Base-by-base conservation (phyloP, 176 grass and related monocot species). In the Zizania latifolia region DNA sequence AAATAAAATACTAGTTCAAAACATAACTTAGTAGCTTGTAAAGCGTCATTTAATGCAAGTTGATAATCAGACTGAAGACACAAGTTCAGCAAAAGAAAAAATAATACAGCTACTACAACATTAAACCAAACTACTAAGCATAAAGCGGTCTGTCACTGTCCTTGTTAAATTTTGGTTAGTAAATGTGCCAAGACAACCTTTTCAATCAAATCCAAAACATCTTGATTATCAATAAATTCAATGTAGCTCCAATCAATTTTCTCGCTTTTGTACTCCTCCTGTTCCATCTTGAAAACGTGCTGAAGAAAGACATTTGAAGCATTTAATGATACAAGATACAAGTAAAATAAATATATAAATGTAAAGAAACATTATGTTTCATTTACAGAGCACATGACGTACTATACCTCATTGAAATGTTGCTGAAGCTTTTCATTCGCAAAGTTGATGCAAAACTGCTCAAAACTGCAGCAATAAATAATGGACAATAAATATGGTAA, bases 261-360 rank as follows among this genome's bases (percentile, higher is more conserved):
- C 73, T 98, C 95, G 6, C 88, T 92, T 79, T 88, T 94, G 81
- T 98, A 98, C 76, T 98, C 95, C 71, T 98, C 89, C 50, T 98
- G 95, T 74, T 98, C 95, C 95, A 98, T 94, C 81, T 98, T 98
- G 63, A 98, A 98, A 48, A 98, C 95, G 78, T 98, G 95, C 95
- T 98, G 95, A 77, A 31, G 33, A 35, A 90, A 78, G 37, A 80
- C 55, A 64, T 48, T 40, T 41, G 33, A 32, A 78, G 50, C 39
- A 83, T 73, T 68, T 34, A 67, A 67, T 68, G 44, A 43, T 68
- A 69, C 79, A 31, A 31, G 2, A 77, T 51, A 21, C 43, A 89
- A 58, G 58, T n/a, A 40, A 85, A 77, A 32, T 29, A 84, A 78
- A 64, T 58, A 72, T 62, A 19, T 38, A 72, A 54, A 34, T 41